Percentiles rank a stretch among this genome's conserved stretches.
These are phyloP conservation scores for Millerozyma miso DNA, from an alignment of 805 yeast genomes.

Conservation along the genomic window DNA sequence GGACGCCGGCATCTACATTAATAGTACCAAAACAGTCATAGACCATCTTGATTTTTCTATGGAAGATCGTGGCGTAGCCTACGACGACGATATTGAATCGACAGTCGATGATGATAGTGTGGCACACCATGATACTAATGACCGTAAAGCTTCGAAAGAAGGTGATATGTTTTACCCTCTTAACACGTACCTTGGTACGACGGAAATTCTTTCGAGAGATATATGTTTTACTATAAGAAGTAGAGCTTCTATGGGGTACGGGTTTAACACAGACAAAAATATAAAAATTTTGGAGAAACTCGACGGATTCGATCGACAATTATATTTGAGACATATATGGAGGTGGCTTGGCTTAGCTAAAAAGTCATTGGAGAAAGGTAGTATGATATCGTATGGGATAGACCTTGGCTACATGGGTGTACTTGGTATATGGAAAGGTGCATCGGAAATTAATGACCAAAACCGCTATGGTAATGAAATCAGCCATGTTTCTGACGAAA, in stretches of 20 bases:
- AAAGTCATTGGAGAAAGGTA: conserved; percentile 56
- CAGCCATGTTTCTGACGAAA: conserved; percentile 27
- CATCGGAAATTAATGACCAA: conserved; percentile 43
- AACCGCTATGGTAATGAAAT: conserved; percentile 36
- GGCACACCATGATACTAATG: conserved; percentile 11
- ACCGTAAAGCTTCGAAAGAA: conserved; percentile 12
- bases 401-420: conserved; percentile 90
- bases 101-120: conserved; percentile 28
- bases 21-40: conserved; percentile 9
- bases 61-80: conserved; percentile 6
- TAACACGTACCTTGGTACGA: conserved; percentile 25
- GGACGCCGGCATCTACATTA: conserved; percentile 6
- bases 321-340: conserved; percentile 72
- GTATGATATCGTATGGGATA: conserved; percentile 63
- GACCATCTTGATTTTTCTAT: conserved; percentile 9
- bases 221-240: conserved; percentile 67
- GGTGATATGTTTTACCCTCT: conserved; percentile 25
- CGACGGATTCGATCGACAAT: conserved; percentile 48
- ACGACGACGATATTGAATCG: conserved; percentile 24
- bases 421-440: conserved; percentile 83
- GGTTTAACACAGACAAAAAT: conserved; percentile 62
- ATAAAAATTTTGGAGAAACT: conserved; percentile 53
- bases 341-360: conserved; percentile 80
- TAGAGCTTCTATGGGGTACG: conserved; percentile 72
- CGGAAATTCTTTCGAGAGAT: conserved; percentile 60